Evolutionary conservation across 169 alveolate genomes (phyloP), one percentile per base, ranked within the genome.

Genomic region (Cystoisospora suis): DNA sequence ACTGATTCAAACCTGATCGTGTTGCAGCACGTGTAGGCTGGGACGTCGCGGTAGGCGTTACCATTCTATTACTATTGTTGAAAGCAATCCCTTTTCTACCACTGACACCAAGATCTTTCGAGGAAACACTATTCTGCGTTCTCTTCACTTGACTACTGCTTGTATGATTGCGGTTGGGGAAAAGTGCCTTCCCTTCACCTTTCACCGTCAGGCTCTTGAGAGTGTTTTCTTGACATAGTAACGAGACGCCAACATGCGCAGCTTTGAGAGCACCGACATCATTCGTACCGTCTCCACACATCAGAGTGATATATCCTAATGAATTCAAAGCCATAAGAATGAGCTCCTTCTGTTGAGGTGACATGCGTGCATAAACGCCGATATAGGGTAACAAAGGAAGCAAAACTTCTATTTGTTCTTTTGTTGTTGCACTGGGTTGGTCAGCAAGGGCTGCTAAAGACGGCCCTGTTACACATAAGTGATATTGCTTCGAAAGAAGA

Each of bases 231-330:
- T 72, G 83, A 32, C 81, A 97, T 72, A 98, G 94, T 58, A 99
- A 94, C 34, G 99, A 99, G 7, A 99, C 96, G 49, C 99, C 99
- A 20, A 98, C 99, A 87, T 97, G 98, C 12, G 99, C 99, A 59
- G 97, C 97, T 91, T 98, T 99, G 79, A 99, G 95, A 1, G 99
- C 99, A n/a, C 99, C 99, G 75, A 98, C 99, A 93, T 99, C 99
- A 91, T 99, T 99, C 32, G 99, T 98, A 1, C 99, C 99, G 95
- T 99, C 99, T 17, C 99, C 99, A 94, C 99, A 98, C 99, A 98
- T 98, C 42, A 97, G 93, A 29, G 97, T 96, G 47, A 94, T 95
- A 83, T 95, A 93, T 32, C 98, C 98, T 95, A 94, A 96, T 85
- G 94, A 79, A 88, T 92, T 79, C 81, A 95, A 81, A 42, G 94